Conservation (phyloP, 306 rosid genomes). For the Castanea mollissima region DNA sequence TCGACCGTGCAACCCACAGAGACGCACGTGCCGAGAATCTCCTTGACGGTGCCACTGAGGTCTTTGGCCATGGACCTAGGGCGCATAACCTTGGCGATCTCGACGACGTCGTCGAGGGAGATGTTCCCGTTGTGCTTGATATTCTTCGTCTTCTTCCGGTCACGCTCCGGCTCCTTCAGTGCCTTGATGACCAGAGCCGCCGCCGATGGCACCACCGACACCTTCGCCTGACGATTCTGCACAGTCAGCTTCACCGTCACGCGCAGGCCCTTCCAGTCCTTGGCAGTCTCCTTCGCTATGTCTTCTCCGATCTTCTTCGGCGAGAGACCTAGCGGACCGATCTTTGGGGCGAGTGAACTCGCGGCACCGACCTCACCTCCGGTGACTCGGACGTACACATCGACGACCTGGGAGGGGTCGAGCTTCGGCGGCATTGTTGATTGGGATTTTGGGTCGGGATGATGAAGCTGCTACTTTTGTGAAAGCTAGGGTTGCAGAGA, state of each 20-base stretch:
- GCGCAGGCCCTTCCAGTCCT: conserved; percentile 91
- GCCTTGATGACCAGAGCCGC: conserved; percentile 91
- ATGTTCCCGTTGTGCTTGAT: conserved; percentile 85
- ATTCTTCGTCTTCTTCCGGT: conserved; percentile 76
- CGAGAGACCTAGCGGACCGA: conserved; percentile 91
- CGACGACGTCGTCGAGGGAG: conserved; percentile 82
- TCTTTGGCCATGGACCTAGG: conserved; percentile 90
- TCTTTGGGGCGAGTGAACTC: conserved; percentile 89
- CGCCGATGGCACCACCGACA: conserved; percentile 86
- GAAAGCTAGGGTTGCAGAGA: conserved; percentile 29
- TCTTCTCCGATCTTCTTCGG: conserved; percentile 95
- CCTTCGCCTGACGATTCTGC: conserved; percentile 93
- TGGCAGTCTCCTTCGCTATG: conserved; percentile 88
- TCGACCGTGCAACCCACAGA: conserved; percentile 92
- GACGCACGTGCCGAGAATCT: conserved; percentile 82
- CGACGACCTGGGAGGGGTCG: conserved; percentile 85
- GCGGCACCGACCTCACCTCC: conserved; percentile 98
- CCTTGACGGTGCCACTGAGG: conserved; percentile 66
- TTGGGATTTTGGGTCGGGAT: background rate
- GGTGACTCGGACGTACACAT: conserved; percentile 83
- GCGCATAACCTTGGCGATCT: conserved; percentile 76
- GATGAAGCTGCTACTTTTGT: background rate
- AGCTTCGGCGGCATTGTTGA: conserved; percentile 86
- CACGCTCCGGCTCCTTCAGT: conserved; percentile 85
- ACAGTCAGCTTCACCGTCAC: conserved; percentile 93